Evolutionary conservation across 768 basidiomycete genomes (phyloP).

Genomic region (Nevesoporus exiguus): DNA sequence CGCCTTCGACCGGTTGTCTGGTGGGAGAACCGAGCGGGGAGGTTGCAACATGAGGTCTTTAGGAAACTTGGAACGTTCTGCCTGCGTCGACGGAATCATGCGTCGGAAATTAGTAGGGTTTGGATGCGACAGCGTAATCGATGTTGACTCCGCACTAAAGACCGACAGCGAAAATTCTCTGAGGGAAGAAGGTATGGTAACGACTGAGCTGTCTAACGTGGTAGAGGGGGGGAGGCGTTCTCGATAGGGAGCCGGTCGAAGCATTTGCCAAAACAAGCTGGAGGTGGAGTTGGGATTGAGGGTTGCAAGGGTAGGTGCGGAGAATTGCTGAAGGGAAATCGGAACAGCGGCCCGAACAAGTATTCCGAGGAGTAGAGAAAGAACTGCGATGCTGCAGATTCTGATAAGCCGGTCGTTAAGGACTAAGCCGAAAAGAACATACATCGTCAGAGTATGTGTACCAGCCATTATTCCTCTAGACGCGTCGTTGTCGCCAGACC

Average conservation of each 20-base stretch:
- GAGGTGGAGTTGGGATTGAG: conserved; percentile 27
- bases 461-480: conserved; percentile 42
- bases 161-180: conserved; percentile 53
- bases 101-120: conserved; percentile 25
- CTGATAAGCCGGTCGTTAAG: conserved; percentile 9
- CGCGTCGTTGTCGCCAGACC: conserved; percentile 33
- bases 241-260: conserved; percentile 40
- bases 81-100: conserved; percentile 18
- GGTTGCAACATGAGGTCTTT: conserved; percentile 40
- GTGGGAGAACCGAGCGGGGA: conserved; percentile 23
- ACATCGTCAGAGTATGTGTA: conserved; percentile 64
- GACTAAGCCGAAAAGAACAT: conserved; percentile 27
- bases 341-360: conserved; percentile 33
- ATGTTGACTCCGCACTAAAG: conserved; percentile 45
- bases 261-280: conserved; percentile 39
- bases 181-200: conserved; percentile 36
- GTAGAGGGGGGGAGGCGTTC: conserved; percentile 32
- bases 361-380: conserved; percentile 63
- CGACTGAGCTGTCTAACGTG: conserved; percentile 27
- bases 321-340: conserved; percentile 20
- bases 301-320: conserved; percentile 15
- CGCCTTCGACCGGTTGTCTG: conserved; percentile 27
- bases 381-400: conserved; percentile 55
- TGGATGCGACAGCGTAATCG: conserved; percentile 22
- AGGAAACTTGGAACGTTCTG: conserved; percentile 28